Base-by-base conservation (phyloP, 202 grass and related monocot species). In the Bolboschoenoplectus hybrid region DNA sequence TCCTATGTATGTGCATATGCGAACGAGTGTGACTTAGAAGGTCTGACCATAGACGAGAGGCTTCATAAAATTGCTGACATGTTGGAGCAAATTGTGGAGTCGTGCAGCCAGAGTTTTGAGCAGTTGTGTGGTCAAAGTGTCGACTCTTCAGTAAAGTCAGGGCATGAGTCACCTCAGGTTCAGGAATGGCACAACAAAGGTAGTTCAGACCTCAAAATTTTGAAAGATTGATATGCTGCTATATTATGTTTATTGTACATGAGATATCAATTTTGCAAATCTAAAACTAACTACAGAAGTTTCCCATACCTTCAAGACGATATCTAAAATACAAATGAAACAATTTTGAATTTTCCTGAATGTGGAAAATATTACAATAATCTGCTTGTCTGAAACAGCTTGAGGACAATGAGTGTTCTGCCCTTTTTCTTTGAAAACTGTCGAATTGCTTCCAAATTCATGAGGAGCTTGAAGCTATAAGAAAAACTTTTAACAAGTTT, bases 1-100 rank as follows among this genome's bases (percentile, higher is more conserved):
- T 85, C 81, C n/a, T 89, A 89, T 46, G 76, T 85, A 55, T 89
- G 87, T 81, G 87, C 87, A 49, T 89, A 84, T 71, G 87, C 74
- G 19, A 84, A 89, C 9, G 65, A 85, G 51, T 89, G 87, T 26
- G 82, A 85, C 58, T 69, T 57, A 85, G 87, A 81, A 69, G 63
- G 60, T 81, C 61, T 80, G 39, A 45, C 63, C 44, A 68, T 89
- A 52, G 87, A 89, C 17, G 73, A 85, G 11, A 57, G 72, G 10
- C 46, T 89, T 47, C 45, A 68, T 6, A 89, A 81, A 80, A 80
- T 85, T 79, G 82, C 87, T 60, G 87, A 85, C 32, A 80, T 89
- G 60, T 50, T 89, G 46, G 87, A 85, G 20, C 82, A 81, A 58
- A 81, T 89, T 85, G 74, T 81, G 5, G 82, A 89, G 63, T 84